Evolutionary conservation across 2,329 filamentous ascomycete genomes (phyloP).

Genomic region (Parastagonospora avenae): DNA sequence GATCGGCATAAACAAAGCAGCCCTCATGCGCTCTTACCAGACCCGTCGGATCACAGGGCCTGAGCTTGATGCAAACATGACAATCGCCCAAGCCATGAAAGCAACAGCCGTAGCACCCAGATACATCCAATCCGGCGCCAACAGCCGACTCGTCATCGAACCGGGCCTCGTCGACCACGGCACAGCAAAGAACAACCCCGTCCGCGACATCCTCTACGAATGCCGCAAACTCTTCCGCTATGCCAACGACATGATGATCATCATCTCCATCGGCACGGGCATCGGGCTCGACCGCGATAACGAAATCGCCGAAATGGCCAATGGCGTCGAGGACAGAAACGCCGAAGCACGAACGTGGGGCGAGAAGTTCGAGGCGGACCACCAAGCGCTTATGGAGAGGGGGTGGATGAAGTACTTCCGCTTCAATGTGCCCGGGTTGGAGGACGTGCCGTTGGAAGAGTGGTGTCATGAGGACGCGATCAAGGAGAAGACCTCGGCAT

Average conservation of each 20-base stretch:
- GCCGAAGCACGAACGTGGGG: constrained; percentile 21
- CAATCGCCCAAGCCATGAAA: constrained; percentile 33
- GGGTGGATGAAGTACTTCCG: constrained; percentile 42
- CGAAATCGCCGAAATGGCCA: constrained; percentile 34
- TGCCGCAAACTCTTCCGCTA: constrained; percentile 38
- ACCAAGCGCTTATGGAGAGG: constrained; percentile 27
- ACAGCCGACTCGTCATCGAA: constrained; percentile 29
- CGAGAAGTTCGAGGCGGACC: constrained; percentile 34
- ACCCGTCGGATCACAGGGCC: constrained; percentile 38
- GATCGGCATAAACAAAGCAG: constrained; percentile 34
- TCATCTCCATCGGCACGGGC: constrained; percentile 37
- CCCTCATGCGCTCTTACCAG: constrained; percentile 37
- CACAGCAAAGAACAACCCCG: constrained; percentile 39
- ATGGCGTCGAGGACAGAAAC: constrained; percentile 26
- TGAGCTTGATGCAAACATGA: constrained; percentile 31
- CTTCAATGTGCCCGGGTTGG: constrained; percentile 35
- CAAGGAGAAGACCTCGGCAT: constrained; percentile 34
- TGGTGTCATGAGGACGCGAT: constrained; percentile 33
- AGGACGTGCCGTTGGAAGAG: constrained; percentile 36
- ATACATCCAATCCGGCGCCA: constrained; percentile 21
- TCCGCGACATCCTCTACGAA: constrained; percentile 39
- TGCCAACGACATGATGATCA: constrained; percentile 38
- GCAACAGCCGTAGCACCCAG: constrained; percentile 30
- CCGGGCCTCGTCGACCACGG: constrained; percentile 39
- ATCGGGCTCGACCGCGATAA: constrained; percentile 20